Evolutionary conservation across 2,329 filamentous ascomycete genomes (phyloP), one percentile per base, ranked within the genome.

Genomic region (Knufia petricola): DNA sequence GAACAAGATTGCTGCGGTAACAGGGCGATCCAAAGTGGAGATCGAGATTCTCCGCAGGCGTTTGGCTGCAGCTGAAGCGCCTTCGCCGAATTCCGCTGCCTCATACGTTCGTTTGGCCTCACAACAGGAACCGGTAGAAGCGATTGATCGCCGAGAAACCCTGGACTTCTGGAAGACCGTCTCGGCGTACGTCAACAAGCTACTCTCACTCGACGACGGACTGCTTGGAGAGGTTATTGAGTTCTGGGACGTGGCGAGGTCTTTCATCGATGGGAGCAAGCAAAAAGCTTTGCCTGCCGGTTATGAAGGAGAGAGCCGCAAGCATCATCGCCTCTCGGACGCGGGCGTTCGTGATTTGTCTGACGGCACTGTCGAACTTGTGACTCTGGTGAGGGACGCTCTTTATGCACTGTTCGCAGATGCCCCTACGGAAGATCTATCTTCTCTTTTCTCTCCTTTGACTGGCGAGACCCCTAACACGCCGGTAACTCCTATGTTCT

Each of bases 101-200:
- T 77, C 80, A 0, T 85, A 95, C 63, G 71, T 98, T 38, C 81
- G 85, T 28, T 77, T 83, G 1, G 77, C 92, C 1, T 77, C 79
- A 13, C 81, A 82, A 4, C 81, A 82, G 4, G 85, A 85, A 59
- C 78, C 77, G 49, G 78, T 76, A 55, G 72, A 75, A 20, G 77
- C 81, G 9, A 75, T 88, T n/a, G 92, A 98, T 63, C 80, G 82
- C 0, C 69, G 82, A 2, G 83, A 90, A 40, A 77, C 95, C 12
- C 76, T 94, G 54, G 88, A 95, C 57, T 77, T 96, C 52, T 98
- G 92, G 92, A 89, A 95, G 60, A 87, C 89, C 63, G 81, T 94
- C 54, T 72, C 87, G 51, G 71, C 76, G 0, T 92, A 87, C 53
- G 64, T 96, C 52, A 81, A 71, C 8, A 79, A 77, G 36, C 73